Evolutionary conservation across 2,329 filamentous ascomycete genomes (phyloP), one percentile per base, ranked within the genome.

Genomic region (Cladosporium sp.): DNA sequence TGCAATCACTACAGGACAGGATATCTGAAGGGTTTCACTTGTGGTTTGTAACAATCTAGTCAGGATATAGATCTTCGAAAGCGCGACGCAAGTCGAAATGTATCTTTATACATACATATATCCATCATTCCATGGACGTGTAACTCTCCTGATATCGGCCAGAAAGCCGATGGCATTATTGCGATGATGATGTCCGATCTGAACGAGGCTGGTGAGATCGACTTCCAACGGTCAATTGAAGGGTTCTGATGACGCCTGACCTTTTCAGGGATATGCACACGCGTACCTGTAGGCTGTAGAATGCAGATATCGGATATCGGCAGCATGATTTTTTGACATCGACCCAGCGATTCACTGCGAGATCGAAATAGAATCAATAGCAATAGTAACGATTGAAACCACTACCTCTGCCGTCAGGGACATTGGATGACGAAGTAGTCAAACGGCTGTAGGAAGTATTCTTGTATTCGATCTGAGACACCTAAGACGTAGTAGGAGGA

Each of bases 51-150:
- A n/a, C n/a, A 30, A 54, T 54, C 11, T 54, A n/a, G 51, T 32
- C 21, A 23, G 21, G 8, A 13, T 11, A 32, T 54, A 54, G 51
- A 54, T 8, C 16, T 28, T 10, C n/a, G n/a, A n/a, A n/a, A 28
- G 25, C 49, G 30, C 28, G 51, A 54, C 51, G 51, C 51, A 28
- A 54, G 51, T 54, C 51, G 51, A n/a, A 46, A 54, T 54, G 51
- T 54, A 54, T n/a, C 39, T 43, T 43, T 43, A 43, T 7, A 43
- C 5, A 43, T n/a, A 43, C 5, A 43, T 43, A n/a, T 43, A n/a
- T 43, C 36, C 5, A 21, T 43, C 14, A 43, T n/a, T 10, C 2
- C 5, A 7, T 18, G 4, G 36, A 39, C 36, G 14, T 18, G 36
- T n/a, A 7, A 6, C 1, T 39, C 6, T 14, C 7, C 36, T 7